Percentiles rank a stretch among this genome's conserved stretches.
These are phyloP conservation scores for Mortierella sp. DNA, from an alignment of 371 early-diverging fungal genomes.

Conservation along the genomic window DNA sequence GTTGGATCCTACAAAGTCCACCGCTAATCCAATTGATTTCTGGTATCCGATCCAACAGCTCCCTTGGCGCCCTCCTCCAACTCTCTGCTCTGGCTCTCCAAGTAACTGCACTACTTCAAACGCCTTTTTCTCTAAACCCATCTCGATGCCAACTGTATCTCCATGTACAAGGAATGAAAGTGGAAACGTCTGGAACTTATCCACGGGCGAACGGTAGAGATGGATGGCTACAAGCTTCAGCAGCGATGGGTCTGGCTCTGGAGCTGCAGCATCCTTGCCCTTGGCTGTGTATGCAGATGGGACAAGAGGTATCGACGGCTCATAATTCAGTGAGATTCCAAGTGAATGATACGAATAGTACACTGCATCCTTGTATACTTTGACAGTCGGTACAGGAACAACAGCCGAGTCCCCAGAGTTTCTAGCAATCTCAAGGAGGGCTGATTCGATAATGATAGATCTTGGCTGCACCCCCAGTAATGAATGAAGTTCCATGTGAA, in stretches of 20 bases:
- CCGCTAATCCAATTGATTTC: slow-evolving; percentile 13
- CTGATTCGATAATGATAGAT: slow-evolving; percentile 5
- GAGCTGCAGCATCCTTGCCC: neutral
- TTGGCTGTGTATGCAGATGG: slow-evolving; percentile 4
- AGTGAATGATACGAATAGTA: slow-evolving; percentile 35
- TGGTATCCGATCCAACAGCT: slow-evolving; percentile 53
- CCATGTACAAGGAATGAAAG: slow-evolving; percentile 12
- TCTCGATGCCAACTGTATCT: neutral
- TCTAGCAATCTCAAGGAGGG: slow-evolving; percentile 3
- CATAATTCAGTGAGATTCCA: slow-evolving; percentile 42
- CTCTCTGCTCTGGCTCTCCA: slow-evolving; percentile 49
- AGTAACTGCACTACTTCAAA: slow-evolving; percentile 27
- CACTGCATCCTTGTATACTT: slow-evolving; percentile 34
- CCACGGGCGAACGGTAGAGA: slow-evolving; percentile 28
- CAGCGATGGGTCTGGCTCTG: slow-evolving; percentile 9
- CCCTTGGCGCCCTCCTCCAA: slow-evolving; percentile 35
- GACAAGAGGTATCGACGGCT: slow-evolving; percentile 17
- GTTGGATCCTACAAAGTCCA: slow-evolving; percentile 25
- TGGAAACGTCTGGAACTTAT: slow-evolving; percentile 44
- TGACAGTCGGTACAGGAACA: slow-evolving; percentile 22
- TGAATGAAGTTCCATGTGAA: slow-evolving; percentile 35
- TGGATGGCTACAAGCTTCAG: slow-evolving; percentile 37
- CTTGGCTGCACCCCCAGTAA: slow-evolving; percentile 26
- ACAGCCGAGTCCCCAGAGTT: neutral
- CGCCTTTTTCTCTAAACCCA: slow-evolving; percentile 31